These are phyloP conservation scores for Syzygium malaccense DNA, from an alignment of 441 rosid species.

Conservation along the genomic window DNA sequence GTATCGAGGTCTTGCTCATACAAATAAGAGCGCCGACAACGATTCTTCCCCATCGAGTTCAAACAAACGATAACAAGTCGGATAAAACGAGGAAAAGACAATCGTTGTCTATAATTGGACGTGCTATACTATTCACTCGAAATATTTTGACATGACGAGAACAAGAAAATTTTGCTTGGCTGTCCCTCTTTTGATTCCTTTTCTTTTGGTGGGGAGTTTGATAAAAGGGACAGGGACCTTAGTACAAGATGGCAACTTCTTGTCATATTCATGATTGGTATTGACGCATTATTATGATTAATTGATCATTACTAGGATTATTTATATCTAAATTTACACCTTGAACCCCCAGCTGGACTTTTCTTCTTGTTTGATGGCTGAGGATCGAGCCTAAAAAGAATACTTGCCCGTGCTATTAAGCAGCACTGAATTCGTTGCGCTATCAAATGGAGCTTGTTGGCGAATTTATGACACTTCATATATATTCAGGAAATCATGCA, in stretches of 20 bases:
- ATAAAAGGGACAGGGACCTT: not conserved
- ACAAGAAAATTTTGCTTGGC: not conserved
- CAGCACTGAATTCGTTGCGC: not conserved
- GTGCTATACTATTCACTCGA: not conserved
- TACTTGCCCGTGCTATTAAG: not conserved
- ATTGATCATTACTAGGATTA: too few species aligned
- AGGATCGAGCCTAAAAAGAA: not conserved
- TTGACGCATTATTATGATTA: too few species aligned
- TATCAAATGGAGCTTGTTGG: not conserved
- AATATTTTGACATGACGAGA: not conserved
- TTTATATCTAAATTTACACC: too few species aligned
- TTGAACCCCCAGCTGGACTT: too few species aligned
- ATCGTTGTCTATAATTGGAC: not conserved
- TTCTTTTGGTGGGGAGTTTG: not conserved
- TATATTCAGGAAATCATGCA: not conserved
- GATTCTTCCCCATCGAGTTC: not conserved
- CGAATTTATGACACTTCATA: not conserved
- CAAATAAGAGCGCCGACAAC: not conserved
- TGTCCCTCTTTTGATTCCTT: not conserved
- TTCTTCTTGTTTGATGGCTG: too few species aligned
- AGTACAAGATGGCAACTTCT: too few species aligned
- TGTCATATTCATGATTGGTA: too few species aligned
- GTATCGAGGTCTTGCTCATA: not conserved
- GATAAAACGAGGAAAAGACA: too few species aligned
- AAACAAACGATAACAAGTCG: not conserved